A percentile compares a stretch with the other conserved stretches of the same genome.
phyloP scores from a whole-genome alignment of 495 filamentous ascomycete species.

The Astrocystis sublimbata region DNA sequence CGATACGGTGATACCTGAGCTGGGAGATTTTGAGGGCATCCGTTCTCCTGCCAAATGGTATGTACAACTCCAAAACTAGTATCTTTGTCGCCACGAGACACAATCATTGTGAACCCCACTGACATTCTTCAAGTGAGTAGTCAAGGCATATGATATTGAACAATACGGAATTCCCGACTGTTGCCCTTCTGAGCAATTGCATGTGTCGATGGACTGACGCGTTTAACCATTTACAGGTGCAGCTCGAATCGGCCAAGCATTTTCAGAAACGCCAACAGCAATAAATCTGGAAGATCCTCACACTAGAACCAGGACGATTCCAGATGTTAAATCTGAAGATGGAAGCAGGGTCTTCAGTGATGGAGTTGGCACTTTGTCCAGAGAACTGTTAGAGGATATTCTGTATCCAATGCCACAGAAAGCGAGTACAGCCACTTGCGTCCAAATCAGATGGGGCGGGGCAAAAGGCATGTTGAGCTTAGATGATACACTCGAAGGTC shows the following conservation, averaged over 20 bases:
- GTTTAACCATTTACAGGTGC: slow-evolving; percentile 46
- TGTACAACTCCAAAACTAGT: background rate
- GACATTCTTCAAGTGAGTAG: slow-evolving; percentile 10
- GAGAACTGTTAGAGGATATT: slow-evolving; percentile 53
- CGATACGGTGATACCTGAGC: slow-evolving; percentile 53
- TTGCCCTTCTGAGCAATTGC: no score
- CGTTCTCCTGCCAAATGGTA: slow-evolving; percentile 63
- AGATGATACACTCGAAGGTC: slow-evolving; percentile 57
- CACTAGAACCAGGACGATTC: slow-evolving; percentile 38
- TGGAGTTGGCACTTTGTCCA: slow-evolving; percentile 73
- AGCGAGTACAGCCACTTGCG: slow-evolving; percentile 55
- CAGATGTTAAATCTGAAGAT: slow-evolving; percentile 39
- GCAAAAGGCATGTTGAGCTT: slow-evolving; percentile 74
- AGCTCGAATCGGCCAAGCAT: slow-evolving; percentile 80
- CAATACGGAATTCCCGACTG: no score
- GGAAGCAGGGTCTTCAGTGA: slow-evolving; percentile 69
- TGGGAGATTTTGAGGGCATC: slow-evolving; percentile 68
- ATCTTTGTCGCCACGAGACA: background rate
- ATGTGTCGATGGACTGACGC: background rate
- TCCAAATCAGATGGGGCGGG: slow-evolving; percentile 71
- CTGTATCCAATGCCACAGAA: slow-evolving; percentile 46
- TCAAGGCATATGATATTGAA: no score
- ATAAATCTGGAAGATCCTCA: slow-evolving; percentile 41
- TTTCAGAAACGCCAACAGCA: slow-evolving; percentile 69
- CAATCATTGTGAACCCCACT: background rate